Evolutionary conservation across 2,329 filamentous ascomycete species (phyloP).

Genomic region (Fusarium redolens): DNA sequence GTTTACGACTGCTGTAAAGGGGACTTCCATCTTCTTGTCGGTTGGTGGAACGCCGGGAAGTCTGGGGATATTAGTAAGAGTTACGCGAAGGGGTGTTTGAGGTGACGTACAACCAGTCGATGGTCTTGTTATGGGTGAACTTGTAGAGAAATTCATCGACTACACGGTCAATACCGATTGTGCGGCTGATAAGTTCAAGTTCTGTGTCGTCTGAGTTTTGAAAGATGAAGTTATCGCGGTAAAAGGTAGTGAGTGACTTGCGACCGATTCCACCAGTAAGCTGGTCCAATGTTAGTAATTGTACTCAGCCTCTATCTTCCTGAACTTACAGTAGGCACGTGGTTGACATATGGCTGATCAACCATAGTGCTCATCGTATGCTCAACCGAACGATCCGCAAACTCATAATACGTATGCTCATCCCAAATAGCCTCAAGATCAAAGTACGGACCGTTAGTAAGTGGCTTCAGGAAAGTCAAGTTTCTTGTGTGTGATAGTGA

Average conservation of each 20-base stretch:
- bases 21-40: constrained; percentile 63
- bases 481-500: constrained; percentile 74
- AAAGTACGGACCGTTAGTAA: constrained; percentile 73
- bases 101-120: constrained; percentile 74
- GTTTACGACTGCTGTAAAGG: constrained; percentile 72
- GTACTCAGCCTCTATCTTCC: rapidly evolving
- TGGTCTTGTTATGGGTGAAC: constrained; percentile 70
- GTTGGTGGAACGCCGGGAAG: constrained; percentile 68
- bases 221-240: constrained; percentile 79
- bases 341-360: constrained; percentile 81
- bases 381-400: constrained; percentile 73
- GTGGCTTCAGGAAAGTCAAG: constrained; percentile 72
- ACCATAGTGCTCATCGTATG: constrained; percentile 87
- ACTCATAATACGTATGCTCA: constrained; percentile 79
- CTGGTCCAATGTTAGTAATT: constrained; percentile 34
- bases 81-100: too few species aligned
- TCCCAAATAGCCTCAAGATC: constrained; percentile 84
- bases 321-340: constrained; percentile 72
- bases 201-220: constrained; percentile 75
- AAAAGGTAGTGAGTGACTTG: constrained; percentile 71
- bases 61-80: constrained; percentile 1
- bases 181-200: constrained; percentile 77
- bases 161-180: constrained; percentile 76
- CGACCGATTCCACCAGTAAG: constrained; percentile 78
- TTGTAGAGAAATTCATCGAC: constrained; percentile 77